phyloP scores from a whole-genome alignment of 2,329 filamentous ascomycete species.

The Fusarium caatingaense region DNA sequence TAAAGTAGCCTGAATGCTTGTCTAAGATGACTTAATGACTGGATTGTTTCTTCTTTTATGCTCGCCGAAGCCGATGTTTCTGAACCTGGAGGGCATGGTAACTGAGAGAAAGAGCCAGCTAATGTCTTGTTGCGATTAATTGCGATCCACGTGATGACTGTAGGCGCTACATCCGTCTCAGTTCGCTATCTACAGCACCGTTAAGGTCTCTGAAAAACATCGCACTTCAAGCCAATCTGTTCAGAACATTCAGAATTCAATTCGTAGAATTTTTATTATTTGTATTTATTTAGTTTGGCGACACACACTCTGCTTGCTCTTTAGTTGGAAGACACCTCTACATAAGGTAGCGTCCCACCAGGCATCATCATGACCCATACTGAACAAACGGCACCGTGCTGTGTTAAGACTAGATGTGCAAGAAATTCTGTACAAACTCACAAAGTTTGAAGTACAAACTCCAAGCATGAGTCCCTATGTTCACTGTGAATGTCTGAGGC shows the following conservation, averaged over 20 bases:
- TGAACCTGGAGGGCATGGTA: no score
- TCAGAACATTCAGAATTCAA: neutral
- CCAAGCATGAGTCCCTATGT: accelerated
- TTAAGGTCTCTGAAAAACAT: accelerated
- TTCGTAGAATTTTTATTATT: neutral
- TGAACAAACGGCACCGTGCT: neutral
- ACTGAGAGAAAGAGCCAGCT: no score
- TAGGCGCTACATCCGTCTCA: neutral
- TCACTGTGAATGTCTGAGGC: neutral
- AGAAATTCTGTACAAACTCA: neutral
- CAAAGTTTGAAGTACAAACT: accelerated
- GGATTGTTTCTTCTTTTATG: no score
- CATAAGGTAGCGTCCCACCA: neutral
- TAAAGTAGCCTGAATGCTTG: no score
- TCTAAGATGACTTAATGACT: no score
- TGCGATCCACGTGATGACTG: neutral
- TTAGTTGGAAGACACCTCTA: no score
- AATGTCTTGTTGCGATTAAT: no score
- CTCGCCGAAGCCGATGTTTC: no score
- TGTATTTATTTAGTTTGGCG: accelerated
- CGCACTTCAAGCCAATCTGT: accelerated
- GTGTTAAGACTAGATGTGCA: neutral
- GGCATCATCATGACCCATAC: neutral
- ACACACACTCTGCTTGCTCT: neutral
- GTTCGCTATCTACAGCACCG: neutral